A percentile compares a stretch with the other conserved stretches of the same genome.
These are phyloP conservation scores for Chlorella vulgaris DNA, from an alignment of 139 green algal species.

Conservation along the genomic window DNA sequence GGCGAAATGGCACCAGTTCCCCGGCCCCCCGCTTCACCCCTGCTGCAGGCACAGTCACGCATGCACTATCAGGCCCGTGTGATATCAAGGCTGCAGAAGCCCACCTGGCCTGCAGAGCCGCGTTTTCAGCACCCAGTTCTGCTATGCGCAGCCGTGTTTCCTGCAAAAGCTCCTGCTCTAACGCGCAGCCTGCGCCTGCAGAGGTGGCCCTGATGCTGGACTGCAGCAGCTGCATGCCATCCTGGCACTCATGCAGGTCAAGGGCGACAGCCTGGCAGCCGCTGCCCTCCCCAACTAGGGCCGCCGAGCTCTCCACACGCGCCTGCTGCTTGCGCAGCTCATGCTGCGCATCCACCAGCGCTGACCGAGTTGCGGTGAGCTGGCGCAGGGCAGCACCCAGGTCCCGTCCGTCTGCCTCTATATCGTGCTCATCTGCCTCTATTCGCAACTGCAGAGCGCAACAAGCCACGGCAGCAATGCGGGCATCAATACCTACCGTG, in stretches of 20 bases:
- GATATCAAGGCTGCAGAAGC: neutral
- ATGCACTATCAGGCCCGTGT: no score
- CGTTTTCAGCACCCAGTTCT: slow-evolving; percentile 2
- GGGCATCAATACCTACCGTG: no score
- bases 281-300: neutral
- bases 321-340: neutral
- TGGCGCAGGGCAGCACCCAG: neutral
- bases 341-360: neutral
- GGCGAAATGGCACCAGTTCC: no score
- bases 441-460: neutral
- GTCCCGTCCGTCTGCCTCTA: slow-evolving; percentile 1
- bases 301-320: neutral
- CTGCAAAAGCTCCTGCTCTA: slow-evolving; percentile 1
- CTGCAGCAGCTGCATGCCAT: neutral
- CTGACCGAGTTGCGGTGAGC: neutral
- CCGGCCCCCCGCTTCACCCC: no score
- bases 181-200: neutral
- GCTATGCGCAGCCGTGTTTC: neutral
- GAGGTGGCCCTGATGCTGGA: neutral
- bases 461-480: neutral
- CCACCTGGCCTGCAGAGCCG: neutral
- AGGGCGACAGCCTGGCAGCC: neutral
- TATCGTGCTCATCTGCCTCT: neutral
- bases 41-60: neutral
- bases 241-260: slow-evolving; percentile 19